A percentile compares a stretch with the other conserved stretches of the same genome.
Conservation (phyloP, 1,284 basidiomycete species). For the Blastosporella zonata region DNA sequence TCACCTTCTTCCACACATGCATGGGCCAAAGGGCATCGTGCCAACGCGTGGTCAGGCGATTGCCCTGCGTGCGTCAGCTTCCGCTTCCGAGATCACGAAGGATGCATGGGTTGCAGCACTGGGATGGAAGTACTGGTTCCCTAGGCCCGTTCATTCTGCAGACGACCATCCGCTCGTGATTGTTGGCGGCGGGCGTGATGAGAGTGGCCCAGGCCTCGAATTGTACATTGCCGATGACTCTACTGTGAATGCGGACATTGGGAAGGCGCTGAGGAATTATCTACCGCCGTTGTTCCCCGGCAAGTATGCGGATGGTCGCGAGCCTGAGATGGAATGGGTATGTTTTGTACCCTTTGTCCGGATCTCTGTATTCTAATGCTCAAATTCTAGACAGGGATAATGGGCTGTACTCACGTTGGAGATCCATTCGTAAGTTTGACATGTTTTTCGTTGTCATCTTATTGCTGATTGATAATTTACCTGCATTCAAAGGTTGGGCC, state of each 20-base stretch:
- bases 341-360: slow-evolving; percentile 9
- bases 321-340: slow-evolving; percentile 77
- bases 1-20: slow-evolving; percentile 58
- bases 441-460: not conserved
- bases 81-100: slow-evolving; percentile 33
- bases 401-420: slow-evolving; percentile 64
- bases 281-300: slow-evolving; percentile 58
- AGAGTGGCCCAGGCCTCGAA: slow-evolving; percentile 44
- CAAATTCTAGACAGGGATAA: slow-evolving; percentile 65
- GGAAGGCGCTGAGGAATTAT: slow-evolving; percentile 50
- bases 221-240: slow-evolving; percentile 61
- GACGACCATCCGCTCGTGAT: slow-evolving; percentile 56
- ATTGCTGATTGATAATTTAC: not conserved
- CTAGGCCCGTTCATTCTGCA: slow-evolving; percentile 48
- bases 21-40: slow-evolving; percentile 53
- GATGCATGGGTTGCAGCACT: slow-evolving; percentile 46
- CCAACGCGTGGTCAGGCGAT: slow-evolving; percentile 75
- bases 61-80: slow-evolving; percentile 51
- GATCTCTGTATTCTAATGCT: not conserved
- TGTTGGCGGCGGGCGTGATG: slow-evolving; percentile 67
- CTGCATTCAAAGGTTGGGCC: slow-evolving; percentile 56
- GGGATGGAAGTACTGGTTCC: slow-evolving; percentile 77
- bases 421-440: slow-evolving; percentile 64
- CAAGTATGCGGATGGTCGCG: slow-evolving; percentile 40
- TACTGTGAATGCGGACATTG: slow-evolving; percentile 43